These are phyloP conservation scores for Hippophae rhamnoides DNA, from an alignment of 306 rosid genomes.

Conservation along the genomic window DNA sequence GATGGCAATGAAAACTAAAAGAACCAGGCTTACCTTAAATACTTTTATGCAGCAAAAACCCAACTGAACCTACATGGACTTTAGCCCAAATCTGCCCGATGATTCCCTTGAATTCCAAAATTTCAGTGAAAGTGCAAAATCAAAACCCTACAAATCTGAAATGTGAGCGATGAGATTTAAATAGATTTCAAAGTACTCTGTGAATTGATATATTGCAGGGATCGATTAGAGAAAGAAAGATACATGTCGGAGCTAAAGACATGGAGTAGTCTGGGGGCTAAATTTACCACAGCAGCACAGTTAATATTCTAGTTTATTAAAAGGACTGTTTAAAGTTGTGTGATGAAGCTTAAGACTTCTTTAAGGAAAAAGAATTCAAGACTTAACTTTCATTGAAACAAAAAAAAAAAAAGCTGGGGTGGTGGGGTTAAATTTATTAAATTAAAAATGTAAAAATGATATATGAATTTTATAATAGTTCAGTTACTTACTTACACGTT, in stretches of 20 bases:
- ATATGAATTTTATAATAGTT: too few relatives aligned
- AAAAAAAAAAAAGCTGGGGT: too few relatives aligned
- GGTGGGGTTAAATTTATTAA: too few relatives aligned
- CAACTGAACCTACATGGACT: slow-evolving; percentile 34
- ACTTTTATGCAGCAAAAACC: slow-evolving; percentile 36
- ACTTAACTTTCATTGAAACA: too few relatives aligned
- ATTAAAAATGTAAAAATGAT: too few relatives aligned
- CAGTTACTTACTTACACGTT: too few relatives aligned
- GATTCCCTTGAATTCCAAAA: slow-evolving; percentile 22
- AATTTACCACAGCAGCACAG: too few relatives aligned
- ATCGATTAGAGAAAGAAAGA: slow-evolving; percentile 30
- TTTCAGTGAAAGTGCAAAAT: slow-evolving; percentile 14
- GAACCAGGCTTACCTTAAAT: slow-evolving; percentile 32
- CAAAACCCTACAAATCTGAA: slow-evolving; percentile 30
- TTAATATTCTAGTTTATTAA: too few relatives aligned
- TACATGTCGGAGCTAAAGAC: slow-evolving; percentile 19
- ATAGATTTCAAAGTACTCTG: slow-evolving; percentile 35
- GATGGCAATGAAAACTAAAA: slow-evolving; percentile 21
- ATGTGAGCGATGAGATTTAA: slow-evolving; percentile 34
- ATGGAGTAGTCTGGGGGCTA: slow-evolving; percentile 12
- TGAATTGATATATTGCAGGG: slow-evolving; percentile 43
- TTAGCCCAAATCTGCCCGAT: slow-evolving; percentile 45
- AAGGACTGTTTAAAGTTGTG: too few relatives aligned
- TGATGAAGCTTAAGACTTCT: too few relatives aligned
- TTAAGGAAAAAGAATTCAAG: too few relatives aligned